These are phyloP conservation scores for Marasmius sp. DNA, from an alignment of 1,284 basidiomycete genomes.

Conservation along the genomic window DNA sequence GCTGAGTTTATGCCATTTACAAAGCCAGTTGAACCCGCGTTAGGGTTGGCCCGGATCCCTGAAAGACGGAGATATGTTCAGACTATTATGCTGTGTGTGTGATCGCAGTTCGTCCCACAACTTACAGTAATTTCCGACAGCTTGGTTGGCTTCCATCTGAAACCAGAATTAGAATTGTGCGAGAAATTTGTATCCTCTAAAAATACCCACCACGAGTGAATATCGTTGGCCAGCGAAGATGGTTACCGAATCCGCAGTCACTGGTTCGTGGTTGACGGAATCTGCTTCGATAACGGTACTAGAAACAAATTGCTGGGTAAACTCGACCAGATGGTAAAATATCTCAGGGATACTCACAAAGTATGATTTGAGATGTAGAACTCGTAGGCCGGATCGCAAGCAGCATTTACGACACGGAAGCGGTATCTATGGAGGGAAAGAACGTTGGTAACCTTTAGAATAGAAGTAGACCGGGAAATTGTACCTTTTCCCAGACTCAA, in stretches of 20 bases:
- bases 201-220: slow-evolving; percentile 30
- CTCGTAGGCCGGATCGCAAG: slow-evolving; percentile 31
- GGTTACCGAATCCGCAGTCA: slow-evolving; percentile 15
- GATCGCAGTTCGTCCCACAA: background rate
- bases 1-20: slow-evolving; percentile 34
- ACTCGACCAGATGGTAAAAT: background rate
- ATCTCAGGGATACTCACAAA: slow-evolving; percentile 17
- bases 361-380: slow-evolving; percentile 36
- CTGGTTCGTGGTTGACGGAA: slow-evolving; percentile 10
- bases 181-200: background rate
- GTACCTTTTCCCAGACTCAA: slow-evolving; percentile 16
- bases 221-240: slow-evolving; percentile 32
- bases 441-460: background rate
- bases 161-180: background rate
- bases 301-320: background rate
- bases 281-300: slow-evolving; percentile 18
- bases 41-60: slow-evolving; percentile 28
- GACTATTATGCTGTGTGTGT: background rate
- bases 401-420: slow-evolving; percentile 51
- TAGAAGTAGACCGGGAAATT: background rate
- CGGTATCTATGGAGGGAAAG: slow-evolving; percentile 20
- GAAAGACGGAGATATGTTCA: background rate
- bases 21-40: slow-evolving; percentile 19
- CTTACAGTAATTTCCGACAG: slow-evolving; percentile 34
- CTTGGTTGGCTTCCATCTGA: slow-evolving; percentile 30